Evolutionary conservation across 345 rosid species (phyloP), one percentile per base, ranked within the genome.

Genomic region (Gossypium mustelinum): DNA sequence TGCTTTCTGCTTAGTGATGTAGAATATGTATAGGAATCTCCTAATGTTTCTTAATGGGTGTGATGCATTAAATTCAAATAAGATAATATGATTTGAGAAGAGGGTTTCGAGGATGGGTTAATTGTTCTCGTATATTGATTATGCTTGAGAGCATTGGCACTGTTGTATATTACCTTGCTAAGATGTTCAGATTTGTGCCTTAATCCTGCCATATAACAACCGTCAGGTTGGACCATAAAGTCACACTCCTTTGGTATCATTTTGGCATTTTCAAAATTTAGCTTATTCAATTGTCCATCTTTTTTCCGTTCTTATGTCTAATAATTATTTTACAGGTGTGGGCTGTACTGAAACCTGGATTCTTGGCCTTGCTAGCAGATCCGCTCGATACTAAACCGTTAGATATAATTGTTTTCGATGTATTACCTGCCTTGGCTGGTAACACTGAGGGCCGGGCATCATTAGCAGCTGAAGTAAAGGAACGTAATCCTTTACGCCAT

Each of bases 271-370:
- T 47, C 44, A 48, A 29, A 44, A 44, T 22, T 60, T 25, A 58
- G n/a, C 18, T 25, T 47, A 58, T 54, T 41, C 13, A 5, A 7
- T 14, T 47, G 7, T 45, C 12, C 24, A 5, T 41, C 54, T 24
- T 68, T 76, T 41, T 51, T 22, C 24, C 20, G 62, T 43, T 72
- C 16, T 34, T 29, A 29, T 14, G 12, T 52, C 70, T 9, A 66
- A 62, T 82, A 22, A 44, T 65, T 78, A 69, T 78, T 34, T 17
- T 81, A 58, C 85, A 96, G 98, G 98, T 93, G 78, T 96, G 97
- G 98, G 99, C 95, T 73, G 97, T 96, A 48, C 79, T 96, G 77
- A 96, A 96, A 87, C 97, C 97, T 61, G 97, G 99, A 81, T 96
- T 96, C 84, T 85, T 96, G 82, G 98, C 98, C 75, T 85, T 93